These are phyloP conservation scores for Quercus wislizeni DNA, from an alignment of 306 rosid genomes.

Conservation along the genomic window DNA sequence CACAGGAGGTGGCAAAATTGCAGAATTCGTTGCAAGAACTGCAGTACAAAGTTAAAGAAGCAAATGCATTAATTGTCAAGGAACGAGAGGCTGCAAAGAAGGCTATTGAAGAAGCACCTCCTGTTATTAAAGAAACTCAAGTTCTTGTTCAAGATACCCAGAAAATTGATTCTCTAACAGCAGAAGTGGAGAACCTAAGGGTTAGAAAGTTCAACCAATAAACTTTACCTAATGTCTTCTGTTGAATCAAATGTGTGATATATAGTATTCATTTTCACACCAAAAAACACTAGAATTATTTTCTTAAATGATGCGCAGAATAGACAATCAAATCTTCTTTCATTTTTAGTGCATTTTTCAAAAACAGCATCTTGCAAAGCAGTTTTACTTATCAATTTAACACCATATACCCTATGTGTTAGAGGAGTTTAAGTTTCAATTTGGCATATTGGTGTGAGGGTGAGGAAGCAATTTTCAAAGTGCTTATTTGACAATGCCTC, in stretches of 20 bases:
- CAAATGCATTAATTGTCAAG: slow-evolving; percentile 55
- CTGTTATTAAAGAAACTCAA: slow-evolving; percentile 71
- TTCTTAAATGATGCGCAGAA: not conserved
- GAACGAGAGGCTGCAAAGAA: slow-evolving; percentile 70
- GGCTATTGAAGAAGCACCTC: slow-evolving; percentile 68
- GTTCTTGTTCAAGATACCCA: slow-evolving; percentile 75
- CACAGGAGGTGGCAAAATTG: slow-evolving; percentile 74
- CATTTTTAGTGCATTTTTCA: slow-evolving; percentile 1
- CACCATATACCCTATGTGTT: not conserved
- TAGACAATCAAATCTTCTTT: not conserved
- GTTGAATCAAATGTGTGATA: not conserved
- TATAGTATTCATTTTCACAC: not conserved
- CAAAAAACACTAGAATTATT: not conserved
- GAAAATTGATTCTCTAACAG: slow-evolving; percentile 63
- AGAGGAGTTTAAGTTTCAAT: not conserved
- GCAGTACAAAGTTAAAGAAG: slow-evolving; percentile 63
- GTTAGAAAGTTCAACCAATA: slow-evolving; percentile 38
- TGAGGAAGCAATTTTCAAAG: slow-evolving; percentile 2
- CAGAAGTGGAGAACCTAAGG: slow-evolving; percentile 66
- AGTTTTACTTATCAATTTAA: slow-evolving; percentile 11
- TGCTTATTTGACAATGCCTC: not conserved
- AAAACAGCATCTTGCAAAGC: not conserved
- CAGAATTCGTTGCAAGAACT: slow-evolving; percentile 64
- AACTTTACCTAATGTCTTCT: not conserved
- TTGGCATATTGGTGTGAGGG: slow-evolving; percentile 7